Evolutionary conservation across 352 stramenopile genomes (phyloP).

Genomic region (Elongisporangium prolatum): DNA sequence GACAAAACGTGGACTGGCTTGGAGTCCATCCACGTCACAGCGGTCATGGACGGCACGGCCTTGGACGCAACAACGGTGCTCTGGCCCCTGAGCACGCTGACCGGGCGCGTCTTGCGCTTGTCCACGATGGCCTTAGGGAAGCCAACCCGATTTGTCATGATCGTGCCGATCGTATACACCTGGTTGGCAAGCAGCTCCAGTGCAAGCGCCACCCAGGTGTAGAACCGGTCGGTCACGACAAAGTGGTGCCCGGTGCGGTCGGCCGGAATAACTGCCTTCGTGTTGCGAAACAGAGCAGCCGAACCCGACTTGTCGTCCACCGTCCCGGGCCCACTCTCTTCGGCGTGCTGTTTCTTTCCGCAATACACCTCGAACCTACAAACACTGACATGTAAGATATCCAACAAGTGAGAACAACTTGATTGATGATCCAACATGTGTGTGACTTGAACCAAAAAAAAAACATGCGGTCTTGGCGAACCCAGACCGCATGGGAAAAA

Average conservation of each 20-base stretch:
- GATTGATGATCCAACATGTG: too few relatives aligned
- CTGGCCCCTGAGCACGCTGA: not conserved
- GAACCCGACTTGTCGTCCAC: slow-evolving; percentile 3
- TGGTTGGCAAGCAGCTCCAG: slow-evolving; percentile 7
- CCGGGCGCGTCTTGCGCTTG: slow-evolving; percentile 5
- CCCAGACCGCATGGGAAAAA: too few relatives aligned
- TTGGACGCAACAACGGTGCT: slow-evolving; percentile 2
- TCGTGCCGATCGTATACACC: slow-evolving; percentile 12
- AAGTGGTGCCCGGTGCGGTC: not conserved
- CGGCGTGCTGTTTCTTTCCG: slow-evolving; percentile 5
- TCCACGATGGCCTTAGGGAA: slow-evolving; percentile 7
- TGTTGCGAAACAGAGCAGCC: not conserved
- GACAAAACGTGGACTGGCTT: slow-evolving; percentile 9
- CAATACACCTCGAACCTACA: slow-evolving; percentile 14
- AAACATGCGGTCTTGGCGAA: not conserved
- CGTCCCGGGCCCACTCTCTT: too few relatives aligned
- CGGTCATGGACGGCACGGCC: slow-evolving; percentile 4
- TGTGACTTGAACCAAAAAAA: slow-evolving; percentile 9
- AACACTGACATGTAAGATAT: not conserved
- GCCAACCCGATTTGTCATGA: slow-evolving; percentile 13
- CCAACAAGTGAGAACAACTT: too few relatives aligned
- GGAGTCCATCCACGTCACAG: slow-evolving; percentile 9
- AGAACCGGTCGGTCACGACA: slow-evolving; percentile 11
- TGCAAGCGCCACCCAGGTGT: slow-evolving; percentile 11
- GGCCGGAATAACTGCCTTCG: slow-evolving; percentile 1